phyloP scores from a whole-genome alignment of 495 filamentous ascomycete species.

The Penicillium egyptiacum region DNA sequence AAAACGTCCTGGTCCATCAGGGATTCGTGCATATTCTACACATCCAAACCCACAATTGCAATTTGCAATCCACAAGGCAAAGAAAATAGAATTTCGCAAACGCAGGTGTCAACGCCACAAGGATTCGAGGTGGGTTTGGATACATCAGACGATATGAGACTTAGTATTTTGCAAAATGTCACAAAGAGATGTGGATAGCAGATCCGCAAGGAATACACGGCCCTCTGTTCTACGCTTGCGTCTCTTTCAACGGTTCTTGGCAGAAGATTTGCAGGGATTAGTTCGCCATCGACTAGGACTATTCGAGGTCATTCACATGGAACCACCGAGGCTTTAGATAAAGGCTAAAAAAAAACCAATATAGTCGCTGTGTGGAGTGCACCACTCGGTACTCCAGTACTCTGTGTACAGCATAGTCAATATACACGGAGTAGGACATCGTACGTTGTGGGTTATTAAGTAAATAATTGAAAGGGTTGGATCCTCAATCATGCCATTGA shows the following conservation, averaged over 20 bases:
- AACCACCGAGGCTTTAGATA: conserved; percentile 16
- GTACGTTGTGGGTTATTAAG: not conserved
- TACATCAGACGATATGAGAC: conserved; percentile 14
- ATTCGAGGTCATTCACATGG: conserved; percentile 13
- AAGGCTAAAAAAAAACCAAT: not conserved
- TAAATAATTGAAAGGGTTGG: not conserved
- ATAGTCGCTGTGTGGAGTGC: not conserved
- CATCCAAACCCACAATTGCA: conserved; percentile 8
- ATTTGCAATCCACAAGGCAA: not conserved
- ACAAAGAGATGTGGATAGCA: conserved; percentile 14
- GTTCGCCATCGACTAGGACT: not conserved
- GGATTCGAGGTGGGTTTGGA: conserved; percentile 12
- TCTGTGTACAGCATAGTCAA: not conserved
- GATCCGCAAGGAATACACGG: conserved; percentile 13
- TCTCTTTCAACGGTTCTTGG: conserved; percentile 17
- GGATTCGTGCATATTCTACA: conserved; percentile 2
- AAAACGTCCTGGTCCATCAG: conserved; percentile 4
- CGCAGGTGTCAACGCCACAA: conserved; percentile 5
- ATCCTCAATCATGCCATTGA: conserved; percentile 8
- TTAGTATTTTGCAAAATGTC: not conserved
- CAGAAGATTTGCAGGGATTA: conserved; percentile 4
- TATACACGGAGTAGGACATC: not conserved
- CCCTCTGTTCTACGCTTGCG: conserved; percentile 7
- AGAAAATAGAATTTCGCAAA: not conserved
- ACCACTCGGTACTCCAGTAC: not conserved